phyloP scores from a whole-genome alignment of 2,329 filamentous ascomycete genomes.

The Calonectria honghensis region DNA sequence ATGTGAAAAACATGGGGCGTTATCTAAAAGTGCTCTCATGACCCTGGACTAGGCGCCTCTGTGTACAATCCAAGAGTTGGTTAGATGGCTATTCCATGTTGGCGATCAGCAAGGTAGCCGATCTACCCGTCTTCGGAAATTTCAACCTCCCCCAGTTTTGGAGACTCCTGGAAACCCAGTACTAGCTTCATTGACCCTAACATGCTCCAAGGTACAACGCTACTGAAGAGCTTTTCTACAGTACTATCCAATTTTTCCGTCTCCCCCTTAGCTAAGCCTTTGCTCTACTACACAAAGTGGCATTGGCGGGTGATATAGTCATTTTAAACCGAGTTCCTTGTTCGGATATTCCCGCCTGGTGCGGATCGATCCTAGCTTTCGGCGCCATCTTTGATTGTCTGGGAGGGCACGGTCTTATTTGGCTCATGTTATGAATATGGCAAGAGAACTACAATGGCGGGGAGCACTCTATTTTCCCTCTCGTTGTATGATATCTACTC shows the following conservation, averaged over 20 bases:
- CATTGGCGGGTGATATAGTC: neutral
- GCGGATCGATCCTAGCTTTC: neutral
- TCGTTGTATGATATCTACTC: neutral
- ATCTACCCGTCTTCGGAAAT: conserved; percentile 1
- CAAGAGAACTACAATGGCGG: neutral
- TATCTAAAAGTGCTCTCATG: neutral
- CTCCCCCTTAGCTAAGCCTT: neutral
- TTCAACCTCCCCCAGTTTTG: neutral
- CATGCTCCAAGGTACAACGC: neutral
- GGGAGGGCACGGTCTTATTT: neutral
- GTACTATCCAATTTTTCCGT: neutral
- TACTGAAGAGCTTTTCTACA: neutral
- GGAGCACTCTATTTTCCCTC: neutral
- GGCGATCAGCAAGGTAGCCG: neutral
- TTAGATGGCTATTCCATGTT: neutral
- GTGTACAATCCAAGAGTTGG: neutral
- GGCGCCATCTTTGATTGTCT: neutral
- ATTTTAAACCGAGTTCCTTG: neutral
- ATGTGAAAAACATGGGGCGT: neutral
- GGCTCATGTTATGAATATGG: neutral
- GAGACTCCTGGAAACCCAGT: neutral
- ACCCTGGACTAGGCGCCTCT: neutral
- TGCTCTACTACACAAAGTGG: neutral
- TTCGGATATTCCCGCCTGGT: neutral
- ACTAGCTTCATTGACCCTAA: neutral